Conservation (phyloP, 371 early-diverging fungal genomes). For the Lichtheimia ornata region DNA sequence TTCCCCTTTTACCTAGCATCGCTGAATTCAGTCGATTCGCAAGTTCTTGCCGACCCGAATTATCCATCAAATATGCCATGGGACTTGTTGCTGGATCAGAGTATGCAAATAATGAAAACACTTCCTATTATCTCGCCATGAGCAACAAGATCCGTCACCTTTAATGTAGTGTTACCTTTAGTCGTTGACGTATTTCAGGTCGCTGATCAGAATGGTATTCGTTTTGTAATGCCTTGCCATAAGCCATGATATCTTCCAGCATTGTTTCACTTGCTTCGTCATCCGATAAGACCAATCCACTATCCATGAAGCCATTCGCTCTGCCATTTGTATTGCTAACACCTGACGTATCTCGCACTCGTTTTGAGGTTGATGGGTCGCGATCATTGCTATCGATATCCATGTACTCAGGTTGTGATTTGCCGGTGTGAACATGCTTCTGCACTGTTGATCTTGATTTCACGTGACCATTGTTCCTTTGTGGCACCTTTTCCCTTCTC, state of each 20-base stretch:
- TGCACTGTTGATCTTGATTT: too few relatives aligned
- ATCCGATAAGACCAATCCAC: constrained; percentile 17
- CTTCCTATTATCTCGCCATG: constrained; percentile 22
- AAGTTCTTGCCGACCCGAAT: constrained; percentile 28
- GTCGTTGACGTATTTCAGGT: constrained; percentile 19
- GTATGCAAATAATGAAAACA: constrained; percentile 84
- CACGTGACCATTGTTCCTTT: too few relatives aligned
- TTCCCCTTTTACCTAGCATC: constrained; percentile 17
- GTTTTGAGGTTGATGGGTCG: neutral
- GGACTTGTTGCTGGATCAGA: constrained; percentile 60
- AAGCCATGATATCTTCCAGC: constrained; percentile 54
- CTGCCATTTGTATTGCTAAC: too few relatives aligned
- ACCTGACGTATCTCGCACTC: too few relatives aligned
- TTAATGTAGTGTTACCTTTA: constrained; percentile 21
- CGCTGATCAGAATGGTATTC: constrained; percentile 62
- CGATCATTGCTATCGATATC: neutral
- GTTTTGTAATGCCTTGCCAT: constrained; percentile 72
- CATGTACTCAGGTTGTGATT: neutral
- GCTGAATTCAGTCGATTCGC: constrained; percentile 20
- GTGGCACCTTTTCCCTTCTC: constrained; percentile 59
- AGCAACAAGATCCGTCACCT: neutral
- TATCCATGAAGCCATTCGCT: constrained; percentile 11
- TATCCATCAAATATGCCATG: constrained; percentile 55
- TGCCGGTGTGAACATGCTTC: constrained; percentile 26
- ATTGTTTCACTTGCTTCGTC: constrained; percentile 31